These are phyloP conservation scores for Paraphaeosphaeria minitans DNA, from an alignment of 2,329 filamentous ascomycete genomes.

Conservation along the genomic window DNA sequence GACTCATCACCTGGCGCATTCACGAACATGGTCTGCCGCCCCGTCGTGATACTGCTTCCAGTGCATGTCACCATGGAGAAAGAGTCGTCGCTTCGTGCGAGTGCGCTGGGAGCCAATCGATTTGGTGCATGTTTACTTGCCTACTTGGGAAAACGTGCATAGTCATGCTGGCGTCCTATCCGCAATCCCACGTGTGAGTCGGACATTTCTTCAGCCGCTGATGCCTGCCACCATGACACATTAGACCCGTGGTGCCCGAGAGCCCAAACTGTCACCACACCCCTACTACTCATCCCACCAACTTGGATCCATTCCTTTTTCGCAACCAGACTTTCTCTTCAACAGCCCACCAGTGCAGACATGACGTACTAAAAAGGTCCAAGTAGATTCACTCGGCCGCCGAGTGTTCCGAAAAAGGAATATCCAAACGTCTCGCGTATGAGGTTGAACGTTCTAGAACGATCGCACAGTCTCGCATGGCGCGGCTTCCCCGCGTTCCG, in stretches of 20 bases:
- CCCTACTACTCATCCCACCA: conserved; percentile 9
- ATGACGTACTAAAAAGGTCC: conserved; percentile 27
- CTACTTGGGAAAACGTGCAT: conserved; percentile 13
- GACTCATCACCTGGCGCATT: conserved; percentile 10
- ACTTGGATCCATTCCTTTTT: conserved; percentile 14
- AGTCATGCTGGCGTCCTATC: conserved; percentile 16
- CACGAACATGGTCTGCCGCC: conserved; percentile 18
- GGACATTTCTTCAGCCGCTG: conserved; percentile 25
- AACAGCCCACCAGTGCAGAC: conserved; percentile 14
- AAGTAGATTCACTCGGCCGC: conserved; percentile 17
- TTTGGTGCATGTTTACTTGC: conserved; percentile 23
- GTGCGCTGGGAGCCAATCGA: conserved; percentile 5
- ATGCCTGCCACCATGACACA: conserved; percentile 24
- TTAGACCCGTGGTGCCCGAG: conserved; percentile 20
- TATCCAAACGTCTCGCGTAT: conserved; percentile 37
- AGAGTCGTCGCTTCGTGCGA: conserved; percentile 13
- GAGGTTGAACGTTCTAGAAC: conserved; percentile 31
- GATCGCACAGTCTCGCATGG: conserved; percentile 37
- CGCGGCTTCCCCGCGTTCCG: conserved; percentile 42
- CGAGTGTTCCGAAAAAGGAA: conserved; percentile 17
- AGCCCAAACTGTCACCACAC: conserved; percentile 22
- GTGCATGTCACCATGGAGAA: background rate
- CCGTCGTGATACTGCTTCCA: conserved; percentile 15
- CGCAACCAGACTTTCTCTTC: conserved; percentile 20
- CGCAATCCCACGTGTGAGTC: conserved; percentile 25